phyloP scores from a whole-genome alignment of 2,329 filamentous ascomycete genomes.

The Cucurbitaria berberidis region DNA sequence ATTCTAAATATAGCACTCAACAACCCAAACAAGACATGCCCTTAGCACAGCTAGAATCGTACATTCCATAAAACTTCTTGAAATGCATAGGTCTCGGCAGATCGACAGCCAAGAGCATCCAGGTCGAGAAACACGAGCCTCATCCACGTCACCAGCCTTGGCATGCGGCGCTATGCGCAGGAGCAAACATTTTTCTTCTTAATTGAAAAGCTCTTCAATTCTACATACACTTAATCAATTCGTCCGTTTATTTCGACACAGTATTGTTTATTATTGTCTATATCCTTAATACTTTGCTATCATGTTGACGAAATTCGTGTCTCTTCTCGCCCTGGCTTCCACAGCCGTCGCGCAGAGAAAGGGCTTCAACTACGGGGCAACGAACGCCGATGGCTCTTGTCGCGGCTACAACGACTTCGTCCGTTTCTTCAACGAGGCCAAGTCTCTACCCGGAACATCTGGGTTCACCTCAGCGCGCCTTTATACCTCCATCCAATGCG shows the following conservation, averaged over 20 bases:
- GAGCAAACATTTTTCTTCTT: constrained; percentile 8
- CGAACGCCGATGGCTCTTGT: constrained; percentile 63
- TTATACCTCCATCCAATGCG: constrained; percentile 74
- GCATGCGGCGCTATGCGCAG: neutral
- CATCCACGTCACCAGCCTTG: constrained; percentile 21
- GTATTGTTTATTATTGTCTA: constrained; percentile 11
- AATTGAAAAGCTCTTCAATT: neutral
- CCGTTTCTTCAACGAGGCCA: constrained; percentile 69
- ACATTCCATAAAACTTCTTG: neutral
- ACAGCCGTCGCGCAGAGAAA: constrained; percentile 35
- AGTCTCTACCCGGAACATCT: constrained; percentile 66
- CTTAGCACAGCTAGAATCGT: neutral
- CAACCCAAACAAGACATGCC: neutral
- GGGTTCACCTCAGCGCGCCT: constrained; percentile 73
- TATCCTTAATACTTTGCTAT: constrained; percentile 5
- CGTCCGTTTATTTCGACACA: neutral
- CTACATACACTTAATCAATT: neutral
- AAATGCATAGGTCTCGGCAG: constrained; percentile 4
- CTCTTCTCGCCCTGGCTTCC: constrained; percentile 24
- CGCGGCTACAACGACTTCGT: constrained; percentile 71
- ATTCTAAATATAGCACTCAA: neutral
- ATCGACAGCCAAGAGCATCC: constrained; percentile 14
- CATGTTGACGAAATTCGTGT: constrained; percentile 20
- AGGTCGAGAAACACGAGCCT: constrained; percentile 17
- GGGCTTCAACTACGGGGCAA: constrained; percentile 76